Base-by-base conservation (phyloP, 2,329 filamentous ascomycete species). In the Talaromyces verruculosus region DNA sequence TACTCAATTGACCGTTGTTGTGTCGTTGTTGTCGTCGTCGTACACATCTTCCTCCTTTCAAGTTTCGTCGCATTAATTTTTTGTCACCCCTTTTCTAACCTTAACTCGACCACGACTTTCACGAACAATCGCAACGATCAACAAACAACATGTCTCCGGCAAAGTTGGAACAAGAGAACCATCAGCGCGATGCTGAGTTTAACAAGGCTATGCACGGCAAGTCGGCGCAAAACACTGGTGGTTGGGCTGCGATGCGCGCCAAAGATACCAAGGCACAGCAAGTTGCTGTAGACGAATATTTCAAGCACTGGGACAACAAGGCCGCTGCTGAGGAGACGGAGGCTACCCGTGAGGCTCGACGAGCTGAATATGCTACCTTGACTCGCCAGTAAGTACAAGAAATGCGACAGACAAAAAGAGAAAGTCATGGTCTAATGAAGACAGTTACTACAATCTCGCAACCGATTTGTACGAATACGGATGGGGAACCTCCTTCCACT, bases 381-480 rank as follows among this genome's bases (percentile, higher is more conserved):
- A 97, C 94, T 58, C 89, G 91, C 84, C 93, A 97, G 90, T 95
- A 86, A 73, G 89, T 35, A 11, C 33, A 33, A 33, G 30, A 8
- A 33, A 33, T 33, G 30, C 8, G 30, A 33, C 30, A 8, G 1
- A 8, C 30, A 33, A 1, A 33, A 33, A 22, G 3, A 10, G 3
- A 2, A 57, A 33, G 51, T 33, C 33, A 62, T 30, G 33, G 47
- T 71, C 71, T 60, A 60, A 60, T 17, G n/a, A 17, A 22, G 33
- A 37, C 11, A 93, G 90, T 79, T 97, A 97, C 85, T 97, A 97
- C 84, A 96, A 97, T 82, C 87, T 97, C 59, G 93, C 92, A n/a
- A 97, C 93, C 71, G 93, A 97, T 76, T 81, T 97, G 61, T 97
- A 97, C 84, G 95, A 98, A 84, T 95, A 97, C 73, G 95, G 93